A percentile compares a stretch with the other conserved stretches of the same genome.
Evolutionary conservation across 2,329 filamentous ascomycete genomes (phyloP).

Genomic region (Cladobotryum mycophilum): DNA sequence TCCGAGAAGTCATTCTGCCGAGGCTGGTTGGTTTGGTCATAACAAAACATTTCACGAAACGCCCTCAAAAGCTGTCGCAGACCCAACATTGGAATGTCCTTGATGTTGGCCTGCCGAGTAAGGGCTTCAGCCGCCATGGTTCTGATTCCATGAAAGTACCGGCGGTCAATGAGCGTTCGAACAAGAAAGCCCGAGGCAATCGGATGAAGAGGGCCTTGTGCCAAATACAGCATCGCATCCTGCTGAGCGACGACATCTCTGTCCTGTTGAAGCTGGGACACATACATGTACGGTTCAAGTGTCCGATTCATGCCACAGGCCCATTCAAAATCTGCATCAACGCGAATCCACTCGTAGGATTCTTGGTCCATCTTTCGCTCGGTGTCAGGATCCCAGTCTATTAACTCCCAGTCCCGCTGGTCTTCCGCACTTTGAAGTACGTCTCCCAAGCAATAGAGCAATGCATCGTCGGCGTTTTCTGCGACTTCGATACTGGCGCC

Average conservation of each 20-base stretch:
- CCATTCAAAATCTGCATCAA: constrained; percentile 99
- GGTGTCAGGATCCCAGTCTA: constrained; percentile 84
- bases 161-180: constrained; percentile 80
- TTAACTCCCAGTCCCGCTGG: constrained; percentile 72
- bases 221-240: constrained; percentile 70
- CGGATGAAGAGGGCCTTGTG: constrained; percentile 60
- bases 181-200: constrained; percentile 85
- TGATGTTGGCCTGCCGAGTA: constrained; percentile 64
- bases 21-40: constrained; percentile 70
- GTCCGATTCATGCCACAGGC: constrained; percentile 74
- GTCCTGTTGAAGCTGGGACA: constrained; percentile 95
- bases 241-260: constrained; percentile 88
- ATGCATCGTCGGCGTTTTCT: constrained; percentile 66
- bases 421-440: constrained; percentile 80
- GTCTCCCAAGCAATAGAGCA: constrained; percentile 88
- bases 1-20: constrained; percentile 88
- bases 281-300: constrained; percentile 95
- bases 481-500: constrained; percentile 55
- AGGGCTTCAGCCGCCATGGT: constrained; percentile 76
- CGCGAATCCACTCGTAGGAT: constrained; percentile 96
- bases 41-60: constrained; percentile 84
- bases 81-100: constrained; percentile 66
- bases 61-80: constrained; percentile 77
- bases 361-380: constrained; percentile 91
- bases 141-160: constrained; percentile 92